Evolutionary conservation across 2,329 filamentous ascomycete species (phyloP).

Genomic region (Neurospora sp.): DNA sequence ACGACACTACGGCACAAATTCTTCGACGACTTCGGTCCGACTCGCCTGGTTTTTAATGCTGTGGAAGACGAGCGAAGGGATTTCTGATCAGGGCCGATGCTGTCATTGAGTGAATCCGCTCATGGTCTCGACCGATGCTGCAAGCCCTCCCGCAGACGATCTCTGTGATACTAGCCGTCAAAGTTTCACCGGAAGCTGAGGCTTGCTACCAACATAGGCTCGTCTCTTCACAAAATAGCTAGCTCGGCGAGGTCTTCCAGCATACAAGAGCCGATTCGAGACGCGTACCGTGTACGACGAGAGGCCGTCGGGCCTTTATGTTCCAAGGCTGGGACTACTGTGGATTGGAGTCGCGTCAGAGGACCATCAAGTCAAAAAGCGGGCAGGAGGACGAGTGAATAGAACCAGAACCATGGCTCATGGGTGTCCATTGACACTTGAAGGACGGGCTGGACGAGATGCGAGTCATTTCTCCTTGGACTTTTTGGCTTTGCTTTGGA

Average conservation of each 20-base stretch:
- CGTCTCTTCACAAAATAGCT: neutral
- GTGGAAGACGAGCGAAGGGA: neutral
- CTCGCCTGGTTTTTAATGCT: neutral
- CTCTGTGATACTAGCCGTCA: neutral
- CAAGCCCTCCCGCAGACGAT: neutral
- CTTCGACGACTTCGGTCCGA: neutral
- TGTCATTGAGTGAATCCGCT: neutral
- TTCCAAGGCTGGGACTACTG: neutral
- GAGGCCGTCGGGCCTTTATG: neutral
- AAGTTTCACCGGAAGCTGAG: neutral
- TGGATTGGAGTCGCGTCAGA: neutral
- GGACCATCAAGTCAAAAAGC: neutral
- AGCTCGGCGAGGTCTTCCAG: neutral
- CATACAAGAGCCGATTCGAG: neutral
- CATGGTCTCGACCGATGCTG: no score
- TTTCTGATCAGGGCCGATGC: neutral
- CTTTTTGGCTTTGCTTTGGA: neutral
- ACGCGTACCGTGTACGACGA: neutral
- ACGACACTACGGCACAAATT: neutral
- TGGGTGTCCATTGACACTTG: neutral
- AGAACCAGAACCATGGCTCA: neutral
- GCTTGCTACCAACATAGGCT: neutral
- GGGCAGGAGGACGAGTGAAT: neutral
- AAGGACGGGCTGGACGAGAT: neutral
- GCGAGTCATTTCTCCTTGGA: neutral